Percentiles rank a stretch among this genome's conserved stretches.
These are phyloP conservation scores for Schwanniomyces polymorphus DNA, from an alignment of 805 yeast genomes.

Conservation along the genomic window DNA sequence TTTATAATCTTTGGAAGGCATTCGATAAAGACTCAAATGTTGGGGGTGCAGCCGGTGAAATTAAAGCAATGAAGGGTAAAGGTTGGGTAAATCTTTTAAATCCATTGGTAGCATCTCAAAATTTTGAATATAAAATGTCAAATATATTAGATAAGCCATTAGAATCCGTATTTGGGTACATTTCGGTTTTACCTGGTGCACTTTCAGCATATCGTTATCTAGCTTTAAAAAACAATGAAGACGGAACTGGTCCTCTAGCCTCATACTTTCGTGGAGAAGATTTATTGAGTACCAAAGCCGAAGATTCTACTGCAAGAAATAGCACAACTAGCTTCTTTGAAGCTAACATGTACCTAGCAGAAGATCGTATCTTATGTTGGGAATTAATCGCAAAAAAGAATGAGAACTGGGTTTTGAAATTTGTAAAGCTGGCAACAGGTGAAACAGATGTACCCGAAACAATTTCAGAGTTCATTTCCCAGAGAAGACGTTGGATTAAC, in stretches of 20 bases:
- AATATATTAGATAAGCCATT: slow-evolving; percentile 92
- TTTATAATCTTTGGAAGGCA: slow-evolving; percentile 96
- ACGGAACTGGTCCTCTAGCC: slow-evolving; percentile 88
- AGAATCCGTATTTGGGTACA: slow-evolving; percentile 90
- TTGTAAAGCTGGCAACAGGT: slow-evolving; percentile 90
- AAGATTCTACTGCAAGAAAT: slow-evolving; percentile 18
- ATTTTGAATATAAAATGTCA: slow-evolving; percentile 96
- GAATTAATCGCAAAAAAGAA: slow-evolving; percentile 85
- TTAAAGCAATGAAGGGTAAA: slow-evolving; percentile 91
- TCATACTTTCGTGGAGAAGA: slow-evolving; percentile 91
- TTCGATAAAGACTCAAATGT: slow-evolving; percentile 95
- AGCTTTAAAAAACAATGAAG: slow-evolving; percentile 80
- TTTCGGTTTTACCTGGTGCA: slow-evolving; percentile 94
- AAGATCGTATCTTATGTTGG: slow-evolving; percentile 95
- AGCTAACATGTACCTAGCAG: slow-evolving; percentile 96
- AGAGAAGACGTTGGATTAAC: slow-evolving; percentile 94
- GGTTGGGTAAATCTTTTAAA: slow-evolving; percentile 78
- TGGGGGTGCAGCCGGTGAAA: slow-evolving; percentile 99
- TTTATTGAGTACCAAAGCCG: slow-evolving; percentile 27
- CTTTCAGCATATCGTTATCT: slow-evolving; percentile 89
- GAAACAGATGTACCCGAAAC: slow-evolving; percentile 95
- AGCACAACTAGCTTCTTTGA: slow-evolving; percentile 78
- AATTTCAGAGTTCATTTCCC: slow-evolving; percentile 82
- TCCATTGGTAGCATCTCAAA: slow-evolving; percentile 94
- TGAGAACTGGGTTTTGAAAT: slow-evolving; percentile 86